Evolutionary conservation across 2,329 filamentous ascomycete genomes (phyloP).

Genomic region (Epicoccum nigrum): DNA sequence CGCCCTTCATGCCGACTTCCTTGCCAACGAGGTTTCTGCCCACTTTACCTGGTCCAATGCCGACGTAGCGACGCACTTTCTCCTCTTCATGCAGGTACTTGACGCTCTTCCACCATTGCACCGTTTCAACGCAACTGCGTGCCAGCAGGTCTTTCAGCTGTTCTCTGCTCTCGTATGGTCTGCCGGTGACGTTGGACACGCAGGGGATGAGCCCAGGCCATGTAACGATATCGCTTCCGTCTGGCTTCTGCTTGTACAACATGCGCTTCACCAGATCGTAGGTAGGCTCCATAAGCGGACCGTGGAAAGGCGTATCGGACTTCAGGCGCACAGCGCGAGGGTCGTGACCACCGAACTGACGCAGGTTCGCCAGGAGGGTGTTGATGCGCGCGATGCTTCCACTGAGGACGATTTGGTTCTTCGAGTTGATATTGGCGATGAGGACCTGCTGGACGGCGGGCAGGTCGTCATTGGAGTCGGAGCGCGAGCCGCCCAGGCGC

Average conservation of each 20-base stretch:
- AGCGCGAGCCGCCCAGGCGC: conserved; percentile 68
- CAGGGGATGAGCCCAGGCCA: conserved; percentile 80
- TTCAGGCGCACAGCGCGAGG: conserved; percentile 85
- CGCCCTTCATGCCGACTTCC: conserved; percentile 87
- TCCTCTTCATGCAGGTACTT: conserved; percentile 84
- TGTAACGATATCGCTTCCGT: conserved; percentile 69
- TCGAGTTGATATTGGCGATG: conserved; percentile 93
- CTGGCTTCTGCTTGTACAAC: conserved; percentile 63
- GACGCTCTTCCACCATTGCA: conserved; percentile 94
- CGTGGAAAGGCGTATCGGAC: conserved; percentile 89
- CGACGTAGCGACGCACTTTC: conserved; percentile 83
- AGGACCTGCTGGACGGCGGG: conserved; percentile 84
- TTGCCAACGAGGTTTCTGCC: conserved; percentile 93
- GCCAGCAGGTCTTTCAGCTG: conserved; percentile 81
- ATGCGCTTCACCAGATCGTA: conserved; percentile 73
- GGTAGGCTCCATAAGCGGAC: conserved; percentile 87
- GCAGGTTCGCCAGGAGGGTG: conserved; percentile 79
- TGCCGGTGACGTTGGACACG: conserved; percentile 83
- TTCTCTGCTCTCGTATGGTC: conserved; percentile 74
- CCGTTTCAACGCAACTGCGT: conserved; percentile 85
- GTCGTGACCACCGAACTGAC: conserved; percentile 90
- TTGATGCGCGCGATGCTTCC: conserved; percentile 84
- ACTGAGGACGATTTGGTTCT: conserved; percentile 93
- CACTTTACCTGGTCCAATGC: conserved; percentile 92
- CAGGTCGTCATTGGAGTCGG: conserved; percentile 67